Conservation (phyloP, 805 yeast genomes). For the Myxozyma mucilagina region DNA sequence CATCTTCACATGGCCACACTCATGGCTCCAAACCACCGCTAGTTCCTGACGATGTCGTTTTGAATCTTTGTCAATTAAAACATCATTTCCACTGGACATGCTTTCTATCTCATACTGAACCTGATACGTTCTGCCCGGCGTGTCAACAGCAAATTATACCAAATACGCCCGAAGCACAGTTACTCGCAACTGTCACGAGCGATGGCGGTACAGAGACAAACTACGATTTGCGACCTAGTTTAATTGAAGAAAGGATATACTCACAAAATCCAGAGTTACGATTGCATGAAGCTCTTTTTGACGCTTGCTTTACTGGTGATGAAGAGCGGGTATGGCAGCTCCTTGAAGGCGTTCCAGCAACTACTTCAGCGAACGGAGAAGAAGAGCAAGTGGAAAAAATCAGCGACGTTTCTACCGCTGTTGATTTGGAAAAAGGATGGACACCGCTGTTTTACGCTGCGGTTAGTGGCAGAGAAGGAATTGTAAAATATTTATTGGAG, state of each 20-base stretch:
- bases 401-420: slow-evolving; percentile 1
- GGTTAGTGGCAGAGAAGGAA: slow-evolving; percentile 21
- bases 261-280: slow-evolving; percentile 15
- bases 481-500: slow-evolving; percentile 18
- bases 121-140: slow-evolving; percentile 21
- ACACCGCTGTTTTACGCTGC: slow-evolving; percentile 27
- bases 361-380: not conserved
- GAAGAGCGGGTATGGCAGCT: slow-evolving; percentile 26
- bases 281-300: slow-evolving; percentile 23
- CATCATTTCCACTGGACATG: slow-evolving; percentile 31
- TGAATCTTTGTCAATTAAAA: slow-evolving; percentile 13
- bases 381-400: not conserved
- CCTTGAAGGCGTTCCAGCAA: not conserved
- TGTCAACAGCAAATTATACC: slow-evolving; percentile 15
- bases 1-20: not conserved
- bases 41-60: slow-evolving; percentile 23
- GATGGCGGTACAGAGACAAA: slow-evolving; percentile 25
- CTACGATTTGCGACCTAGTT: slow-evolving; percentile 17
- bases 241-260: slow-evolving; percentile 20
- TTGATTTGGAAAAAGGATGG: slow-evolving; percentile 27
- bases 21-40: not conserved
- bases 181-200: slow-evolving; percentile 20
- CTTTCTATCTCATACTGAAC: slow-evolving; percentile 21
- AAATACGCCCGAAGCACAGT: not conserved
- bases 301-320: slow-evolving; percentile 29